A percentile compares a stretch with the other conserved stretches of the same genome.
Evolutionary conservation across 495 filamentous ascomycete genomes (phyloP).

Genomic region (Trichoderma gamsii): DNA sequence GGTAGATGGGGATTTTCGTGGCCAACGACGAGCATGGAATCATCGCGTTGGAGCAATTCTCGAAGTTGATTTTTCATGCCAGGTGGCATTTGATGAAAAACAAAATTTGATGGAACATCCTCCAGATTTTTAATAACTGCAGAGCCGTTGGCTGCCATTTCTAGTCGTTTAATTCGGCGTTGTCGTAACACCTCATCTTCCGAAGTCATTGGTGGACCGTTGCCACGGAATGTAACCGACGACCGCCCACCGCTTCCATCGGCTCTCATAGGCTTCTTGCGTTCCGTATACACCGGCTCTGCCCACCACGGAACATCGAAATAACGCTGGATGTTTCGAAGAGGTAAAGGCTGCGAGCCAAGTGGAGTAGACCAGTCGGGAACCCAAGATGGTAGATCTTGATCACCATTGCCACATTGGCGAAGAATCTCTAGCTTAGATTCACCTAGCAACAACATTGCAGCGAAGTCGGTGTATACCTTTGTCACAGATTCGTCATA

Average conservation of each 20-base stretch:
- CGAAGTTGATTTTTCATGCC: neutral
- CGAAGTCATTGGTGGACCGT: neutral
- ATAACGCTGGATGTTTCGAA: constrained; percentile 9
- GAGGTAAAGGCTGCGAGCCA: neutral
- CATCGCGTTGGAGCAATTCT: neutral
- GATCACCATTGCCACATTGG: neutral
- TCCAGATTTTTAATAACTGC: neutral
- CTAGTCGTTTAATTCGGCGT: constrained; percentile 6
- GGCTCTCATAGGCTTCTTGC: neutral
- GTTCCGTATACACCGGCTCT: neutral
- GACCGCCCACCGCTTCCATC: neutral
- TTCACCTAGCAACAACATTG: neutral
- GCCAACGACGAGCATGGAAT: neutral
- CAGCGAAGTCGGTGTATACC: neutral
- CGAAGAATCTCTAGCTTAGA: neutral
- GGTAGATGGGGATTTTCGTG: neutral
- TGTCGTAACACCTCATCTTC: neutral
- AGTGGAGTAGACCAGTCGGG: neutral
- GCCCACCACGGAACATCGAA: constrained; percentile 10
- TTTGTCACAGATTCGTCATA: neutral
- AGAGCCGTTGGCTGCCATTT: neutral
- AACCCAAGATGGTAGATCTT: constrained; percentile 5
- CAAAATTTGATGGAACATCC: neutral
- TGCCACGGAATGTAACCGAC: neutral
- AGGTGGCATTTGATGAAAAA: neutral